Evolutionary conservation across 805 yeast genomes (phyloP), one percentile per base, ranked within the genome.

Genomic region (Lipomyces yamanashiensis): DNA sequence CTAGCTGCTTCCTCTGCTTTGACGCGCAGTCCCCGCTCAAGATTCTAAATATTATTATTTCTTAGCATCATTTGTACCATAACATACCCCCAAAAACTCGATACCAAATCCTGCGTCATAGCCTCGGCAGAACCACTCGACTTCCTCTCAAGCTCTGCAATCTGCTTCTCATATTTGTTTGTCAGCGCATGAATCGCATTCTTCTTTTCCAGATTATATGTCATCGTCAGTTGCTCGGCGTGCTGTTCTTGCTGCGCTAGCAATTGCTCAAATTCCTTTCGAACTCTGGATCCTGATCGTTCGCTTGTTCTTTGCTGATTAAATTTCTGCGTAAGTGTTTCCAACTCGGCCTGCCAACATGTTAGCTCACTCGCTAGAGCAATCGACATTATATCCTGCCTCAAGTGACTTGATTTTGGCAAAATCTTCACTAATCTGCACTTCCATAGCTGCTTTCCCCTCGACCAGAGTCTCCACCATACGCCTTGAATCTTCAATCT

Each of bases 101-200:
- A 17, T 58, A 58, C 61, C 61, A 58, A 43, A 43, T 58, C 56
- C 2, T 40, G 44, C 12, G 21, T 28, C 1, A 50, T 2, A 6
- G 54, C 23, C 9, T 59, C 52, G 10, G 7, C 12, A 1, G 7
- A 19, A 6, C 37, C 37, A 12, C 50, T 34, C 1, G 23, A 54
- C 7, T 12, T 17, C 10, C 34, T 45, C 34, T 45, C 47, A 7
- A 40, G 17, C 44, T 59, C 59, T 33, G 53, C 56, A 33, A 50
- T n/a, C 47, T 50, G 56, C 41, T 58, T 58, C 15, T 58, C 56
- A 15, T 58, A 58, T 43, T 33, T 50, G 36, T 12, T 43, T 7
- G 50, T 58, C 40, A 58, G 48, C 36, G 56, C 43, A 43, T 41
- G 61, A 7, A 51, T n/a, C 7, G 56, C 56, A 48, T 56, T 56